Conservation (phyloP, 768 basidiomycete species). For the Rubroboletus satanas region DNA sequence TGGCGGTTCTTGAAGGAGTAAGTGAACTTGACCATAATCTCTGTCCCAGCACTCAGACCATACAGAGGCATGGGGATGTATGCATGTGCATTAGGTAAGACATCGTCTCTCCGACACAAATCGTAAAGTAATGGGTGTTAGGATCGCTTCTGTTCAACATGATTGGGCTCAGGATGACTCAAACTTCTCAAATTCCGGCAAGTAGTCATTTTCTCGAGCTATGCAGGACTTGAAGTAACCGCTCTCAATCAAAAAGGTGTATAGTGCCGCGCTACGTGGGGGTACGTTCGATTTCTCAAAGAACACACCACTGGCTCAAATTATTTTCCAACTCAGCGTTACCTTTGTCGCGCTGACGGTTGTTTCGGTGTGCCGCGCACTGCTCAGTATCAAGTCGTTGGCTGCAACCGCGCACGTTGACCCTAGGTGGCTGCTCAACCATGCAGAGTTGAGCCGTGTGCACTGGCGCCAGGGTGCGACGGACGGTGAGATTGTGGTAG, state of each 20-base stretch:
- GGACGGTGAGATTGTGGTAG: conserved; percentile 36
- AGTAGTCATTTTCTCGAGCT: neutral
- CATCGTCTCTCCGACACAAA: neutral
- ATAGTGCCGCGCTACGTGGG: conserved; percentile 3
- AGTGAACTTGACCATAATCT: neutral
- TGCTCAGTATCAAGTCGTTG: conserved; percentile 42
- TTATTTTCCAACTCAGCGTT: neutral
- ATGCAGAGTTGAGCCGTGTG: conserved; percentile 43
- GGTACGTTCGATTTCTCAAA: conserved; percentile 2
- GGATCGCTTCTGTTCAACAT: conserved; percentile 16
- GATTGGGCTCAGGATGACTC: conserved; percentile 7
- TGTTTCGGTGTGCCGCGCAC: conserved; percentile 35
- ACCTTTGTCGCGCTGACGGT: conserved; percentile 6
- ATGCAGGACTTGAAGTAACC: neutral
- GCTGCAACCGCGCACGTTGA: conserved; percentile 40
- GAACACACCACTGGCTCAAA: neutral
- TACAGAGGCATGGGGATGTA: conserved; percentile 24
- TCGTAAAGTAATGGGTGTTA: neutral
- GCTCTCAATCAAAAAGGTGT: conserved; percentile 1
- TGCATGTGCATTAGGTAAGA: conserved; percentile 16
- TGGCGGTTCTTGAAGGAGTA: conserved; percentile 20
- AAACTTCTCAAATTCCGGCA: conserved; percentile 4
- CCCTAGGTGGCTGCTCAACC: conserved; percentile 42
- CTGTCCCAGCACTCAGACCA: neutral
- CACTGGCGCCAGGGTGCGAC: conserved; percentile 35